Conservation (phyloP, 495 filamentous ascomycete species). For the Pyrenopolyporus hunteri region DNA sequence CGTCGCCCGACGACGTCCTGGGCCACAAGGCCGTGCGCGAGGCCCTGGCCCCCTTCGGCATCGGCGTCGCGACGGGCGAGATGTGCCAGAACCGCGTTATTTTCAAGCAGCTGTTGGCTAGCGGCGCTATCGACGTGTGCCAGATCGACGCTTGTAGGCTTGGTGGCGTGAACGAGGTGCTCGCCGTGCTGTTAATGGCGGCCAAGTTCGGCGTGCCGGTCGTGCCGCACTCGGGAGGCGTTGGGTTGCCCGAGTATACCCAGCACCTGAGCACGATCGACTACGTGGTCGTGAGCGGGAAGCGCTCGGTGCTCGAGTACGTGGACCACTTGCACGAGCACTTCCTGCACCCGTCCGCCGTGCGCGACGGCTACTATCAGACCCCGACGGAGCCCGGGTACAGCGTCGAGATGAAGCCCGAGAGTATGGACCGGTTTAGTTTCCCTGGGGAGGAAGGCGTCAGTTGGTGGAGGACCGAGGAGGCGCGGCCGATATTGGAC, state of each 20-base stretch:
- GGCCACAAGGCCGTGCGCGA: conserved; percentile 85
- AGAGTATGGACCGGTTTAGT: conserved; percentile 78
- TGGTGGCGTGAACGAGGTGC: conserved; percentile 90
- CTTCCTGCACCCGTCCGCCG: conserved; percentile 79
- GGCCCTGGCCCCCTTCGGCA: conserved; percentile 72
- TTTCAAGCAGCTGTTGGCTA: conserved; percentile 87
- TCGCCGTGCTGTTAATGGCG: conserved; percentile 89
- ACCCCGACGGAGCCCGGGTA: conserved; percentile 85
- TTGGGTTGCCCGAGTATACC: conserved; percentile 92
- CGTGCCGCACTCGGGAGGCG: conserved; percentile 88
- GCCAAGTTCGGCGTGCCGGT: conserved; percentile 84
- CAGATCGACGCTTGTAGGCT: conserved; percentile 93
- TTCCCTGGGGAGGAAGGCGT: conserved; percentile 77
- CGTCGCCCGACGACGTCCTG: conserved; percentile 88
- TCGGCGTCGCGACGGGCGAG: conserved; percentile 91
- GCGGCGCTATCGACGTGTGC: conserved; percentile 82
- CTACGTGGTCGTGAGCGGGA: conserved; percentile 86
- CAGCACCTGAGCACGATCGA: conserved; percentile 94
- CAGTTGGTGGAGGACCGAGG: conserved; percentile 82
- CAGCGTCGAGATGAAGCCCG: conserved; percentile 89
- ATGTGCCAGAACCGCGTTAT: conserved; percentile 97
- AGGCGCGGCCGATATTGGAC: conserved; percentile 70
- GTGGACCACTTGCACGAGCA: conserved; percentile 95
- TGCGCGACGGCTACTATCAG: conserved; percentile 85
- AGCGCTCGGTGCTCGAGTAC: conserved; percentile 84